These are phyloP conservation scores for Bipolaris oryzae DNA, from an alignment of 2,329 filamentous ascomycete genomes.

Conservation along the genomic window DNA sequence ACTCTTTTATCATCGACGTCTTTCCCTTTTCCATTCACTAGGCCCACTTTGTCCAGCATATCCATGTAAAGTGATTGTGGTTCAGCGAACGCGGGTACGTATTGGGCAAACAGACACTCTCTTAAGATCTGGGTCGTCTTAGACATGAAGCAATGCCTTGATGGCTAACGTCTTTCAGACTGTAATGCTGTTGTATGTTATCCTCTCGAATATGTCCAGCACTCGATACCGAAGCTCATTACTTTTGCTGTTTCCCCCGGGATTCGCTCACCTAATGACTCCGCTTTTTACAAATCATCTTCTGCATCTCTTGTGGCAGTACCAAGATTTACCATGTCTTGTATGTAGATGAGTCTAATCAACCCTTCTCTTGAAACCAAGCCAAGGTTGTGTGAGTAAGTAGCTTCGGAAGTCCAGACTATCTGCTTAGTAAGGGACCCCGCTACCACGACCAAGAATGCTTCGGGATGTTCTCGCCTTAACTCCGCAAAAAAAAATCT, in stretches of 20 bases:
- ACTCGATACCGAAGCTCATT: too few relatives aligned
- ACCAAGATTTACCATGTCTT: neutral
- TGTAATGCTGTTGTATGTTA: neutral
- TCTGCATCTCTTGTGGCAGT: too few relatives aligned
- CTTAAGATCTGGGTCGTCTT: too few relatives aligned
- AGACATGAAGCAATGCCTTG: neutral
- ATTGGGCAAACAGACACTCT: neutral
- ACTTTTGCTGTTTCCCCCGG: too few relatives aligned
- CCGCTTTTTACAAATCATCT: too few relatives aligned
- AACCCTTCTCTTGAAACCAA: neutral
- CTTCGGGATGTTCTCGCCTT: neutral
- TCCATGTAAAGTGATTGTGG: too few relatives aligned
- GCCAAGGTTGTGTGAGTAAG: neutral
- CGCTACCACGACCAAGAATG: too few relatives aligned
- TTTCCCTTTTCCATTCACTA: neutral
- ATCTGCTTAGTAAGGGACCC: neutral
- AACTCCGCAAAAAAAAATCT: neutral
- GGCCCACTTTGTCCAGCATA: neutral
- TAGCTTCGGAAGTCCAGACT: too few relatives aligned
- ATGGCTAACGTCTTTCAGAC: neutral
- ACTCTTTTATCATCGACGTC: neutral
- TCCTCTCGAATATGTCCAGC: neutral
- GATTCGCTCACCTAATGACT: too few relatives aligned
- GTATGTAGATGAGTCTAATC: neutral
- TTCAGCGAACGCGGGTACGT: neutral